phyloP scores from a whole-genome alignment of 306 rosid genomes.

The Citrullus mucosospermus region DNA sequence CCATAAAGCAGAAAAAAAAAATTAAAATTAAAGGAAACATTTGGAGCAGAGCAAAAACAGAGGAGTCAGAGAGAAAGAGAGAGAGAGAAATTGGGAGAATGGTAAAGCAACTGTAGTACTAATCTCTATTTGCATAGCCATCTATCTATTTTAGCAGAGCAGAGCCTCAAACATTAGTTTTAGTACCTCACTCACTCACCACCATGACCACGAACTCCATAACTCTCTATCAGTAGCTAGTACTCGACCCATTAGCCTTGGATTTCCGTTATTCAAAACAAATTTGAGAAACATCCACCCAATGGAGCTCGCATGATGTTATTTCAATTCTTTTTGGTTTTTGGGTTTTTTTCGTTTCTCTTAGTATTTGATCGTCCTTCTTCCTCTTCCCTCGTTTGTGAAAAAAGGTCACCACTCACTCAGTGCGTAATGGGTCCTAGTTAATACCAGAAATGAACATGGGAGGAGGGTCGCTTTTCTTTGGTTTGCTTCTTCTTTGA shows the following conservation, averaged over 20 bases:
- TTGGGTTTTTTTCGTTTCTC: background rate
- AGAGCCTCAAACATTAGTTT: background rate
- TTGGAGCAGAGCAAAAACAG: conserved; percentile 16
- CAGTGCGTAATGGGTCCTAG: conserved; percentile 13
- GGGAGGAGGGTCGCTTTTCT: conserved; percentile 3
- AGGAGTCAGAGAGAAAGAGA: conserved; percentile 7
- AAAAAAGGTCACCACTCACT: background rate
- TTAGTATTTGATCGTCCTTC: background rate
- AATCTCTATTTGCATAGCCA: background rate
- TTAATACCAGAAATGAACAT: conserved; percentile 17
- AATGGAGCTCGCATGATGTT: background rate
- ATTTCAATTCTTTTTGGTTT: background rate
- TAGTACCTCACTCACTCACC: background rate
- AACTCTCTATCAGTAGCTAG: background rate
- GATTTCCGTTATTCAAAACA: conserved; percentile 35
- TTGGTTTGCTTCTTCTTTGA: conserved; percentile 20
- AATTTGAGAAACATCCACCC: conserved; percentile 2
- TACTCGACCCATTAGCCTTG: conserved; percentile 9
- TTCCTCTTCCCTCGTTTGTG: background rate
- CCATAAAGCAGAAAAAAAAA: background rate
- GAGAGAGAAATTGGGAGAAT: background rate
- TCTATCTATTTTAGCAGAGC: background rate
- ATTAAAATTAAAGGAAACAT: background rate
- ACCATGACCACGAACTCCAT: background rate
- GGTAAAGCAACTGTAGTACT: conserved; percentile 33